Base-by-base conservation (phyloP, 1,284 basidiomycete genomes). In the Ceratobasidium sp. region DNA sequence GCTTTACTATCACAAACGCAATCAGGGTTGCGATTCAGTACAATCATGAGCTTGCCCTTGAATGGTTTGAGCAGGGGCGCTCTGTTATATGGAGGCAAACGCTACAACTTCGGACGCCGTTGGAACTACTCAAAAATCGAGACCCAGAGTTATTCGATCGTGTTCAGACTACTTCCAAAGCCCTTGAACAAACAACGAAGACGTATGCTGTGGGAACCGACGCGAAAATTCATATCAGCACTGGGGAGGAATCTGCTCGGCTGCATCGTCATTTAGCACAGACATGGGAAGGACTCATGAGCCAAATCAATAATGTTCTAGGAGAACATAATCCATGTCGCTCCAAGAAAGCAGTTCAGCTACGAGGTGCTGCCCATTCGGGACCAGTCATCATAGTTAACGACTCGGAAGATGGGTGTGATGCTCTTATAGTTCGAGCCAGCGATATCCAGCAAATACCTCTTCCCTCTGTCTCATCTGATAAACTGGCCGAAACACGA, bases 41-140 rank as follows among this genome's bases (percentile, higher is more conserved):
- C 36, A 39, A 39, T 39, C 5, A n/a, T 14, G 36, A 39, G 36
- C 36, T 39, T 39, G 36, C 36, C 36, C 36, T 39, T 6, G 36
- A 39, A 39, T 76, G 76, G 64, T 59, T 79, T 1, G 78, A 79
- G 65, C 26, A 77, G 64, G 79, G 79, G 14, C 76, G 80, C 10
- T 76, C 76, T 60, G n/a, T n/a, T n/a, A n/a, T n/a, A n/a, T n/a
- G n/a, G n/a, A n/a, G n/a, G n/a, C n/a, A n/a, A n/a, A n/a, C 76
- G 1, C 74, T 78, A n/a, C 76, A 78, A 8, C 76, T 81, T 59
- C 79, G 78, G 2, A 78, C 77, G 28, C 77, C 80, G 1, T 18
- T 80, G 9, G 77, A 79, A 52, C n/a, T n/a, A n/a, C n/a, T n/a
- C n/a, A n/a, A n/a, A n/a, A n/a, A n/a, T n/a, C n/a, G n/a, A n/a